Evolutionary conservation across 1,284 basidiomycete genomes (phyloP).

Genomic region (Grifola frondosa): DNA sequence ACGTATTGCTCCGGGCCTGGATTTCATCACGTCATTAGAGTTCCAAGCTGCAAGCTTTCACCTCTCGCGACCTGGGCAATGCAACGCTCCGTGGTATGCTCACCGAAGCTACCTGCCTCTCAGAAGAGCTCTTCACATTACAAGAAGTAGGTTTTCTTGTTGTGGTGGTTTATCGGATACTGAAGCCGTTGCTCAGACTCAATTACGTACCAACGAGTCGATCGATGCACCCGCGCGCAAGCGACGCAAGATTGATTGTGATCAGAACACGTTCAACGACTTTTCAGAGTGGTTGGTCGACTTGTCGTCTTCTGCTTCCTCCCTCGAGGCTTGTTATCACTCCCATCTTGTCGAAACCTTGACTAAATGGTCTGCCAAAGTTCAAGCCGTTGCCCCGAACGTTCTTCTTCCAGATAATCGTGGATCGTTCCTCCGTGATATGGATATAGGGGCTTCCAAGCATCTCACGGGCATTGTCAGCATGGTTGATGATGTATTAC

Average conservation of each 20-base stretch:
- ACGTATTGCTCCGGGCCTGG: background rate
- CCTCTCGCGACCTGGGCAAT: no score
- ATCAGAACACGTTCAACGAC: slow-evolving; percentile 27
- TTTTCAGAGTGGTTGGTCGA: slow-evolving; percentile 41
- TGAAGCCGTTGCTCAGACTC: slow-evolving; percentile 5
- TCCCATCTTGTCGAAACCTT: slow-evolving; percentile 73
- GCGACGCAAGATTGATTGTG: slow-evolving; percentile 46
- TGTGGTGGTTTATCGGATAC: background rate
- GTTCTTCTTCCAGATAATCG: slow-evolving; percentile 69
- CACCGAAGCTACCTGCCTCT: slow-evolving; percentile 56
- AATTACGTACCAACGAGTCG: slow-evolving; percentile 40
- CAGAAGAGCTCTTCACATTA: slow-evolving; percentile 66
- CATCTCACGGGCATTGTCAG: slow-evolving; percentile 51
- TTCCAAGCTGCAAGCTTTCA: slow-evolving; percentile 10
- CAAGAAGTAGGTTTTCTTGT: slow-evolving; percentile 50
- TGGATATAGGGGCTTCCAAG: no score
- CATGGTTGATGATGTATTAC: slow-evolving; percentile 69
- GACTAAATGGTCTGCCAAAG: slow-evolving; percentile 90
- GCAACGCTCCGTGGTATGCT: no score
- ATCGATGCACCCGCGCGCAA: slow-evolving; percentile 57
- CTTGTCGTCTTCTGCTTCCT: slow-evolving; percentile 33
- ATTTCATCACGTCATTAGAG: no score
- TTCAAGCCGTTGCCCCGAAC: slow-evolving; percentile 83
- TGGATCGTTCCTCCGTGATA: slow-evolving; percentile 59
- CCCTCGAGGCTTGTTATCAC: slow-evolving; percentile 65